Evolutionary conservation across 192 early-diverging fungal genomes (phyloP), one percentile per base, ranked within the genome.

Genomic region (Coemansia sp.): DNA sequence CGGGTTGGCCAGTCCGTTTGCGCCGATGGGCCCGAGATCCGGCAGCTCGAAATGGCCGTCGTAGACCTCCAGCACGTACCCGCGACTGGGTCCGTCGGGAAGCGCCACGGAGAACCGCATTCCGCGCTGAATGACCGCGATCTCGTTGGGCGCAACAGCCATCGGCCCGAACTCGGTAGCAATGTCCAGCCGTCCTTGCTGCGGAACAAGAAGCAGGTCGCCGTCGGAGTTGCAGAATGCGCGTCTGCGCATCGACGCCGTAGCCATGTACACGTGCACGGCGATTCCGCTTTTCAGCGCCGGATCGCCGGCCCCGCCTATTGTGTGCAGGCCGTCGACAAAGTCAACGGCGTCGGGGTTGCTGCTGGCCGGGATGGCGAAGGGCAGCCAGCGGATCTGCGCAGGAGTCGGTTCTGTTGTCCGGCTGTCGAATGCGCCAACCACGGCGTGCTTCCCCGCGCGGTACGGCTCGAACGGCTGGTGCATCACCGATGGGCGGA

Each of bases 1-100:
- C 6, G 94, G 89, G 70, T 95, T 95, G 42, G 97, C 97, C 2
- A 99, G 87, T 3, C 95, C 95, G 77, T 99, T 99, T 38, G 97
- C 88, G 50, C 94, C 94, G 61, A 99, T 99, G 13, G 95, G 94
- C 0, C 97, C 97, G 0, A 97, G 87, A 63, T 99, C 95, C 20
- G 97, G 97, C 5, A 99, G 87, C 79, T 95, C 90, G 88, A 93
- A 99, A 75, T 93, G 94, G 39, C 88, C 86, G 49, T 88, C 89
- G 76, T 91, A 97, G 22, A 94, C 89, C 69, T 99, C 97, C 54
- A 92, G 85, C 61, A 97, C 84, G 77, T 96, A 99, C 2, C 97
- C 97, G 22, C 97, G 93, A 62, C 67, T 88, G 49, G 92, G 89
- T 0, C 92, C 93, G 55, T 95, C 92, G 5, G 87, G 87, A 46